A percentile compares a stretch with the other conserved stretches of the same genome.
phyloP scores from a whole-genome alignment of 2,329 filamentous ascomycete species.

The Claviceps sp. region DNA sequence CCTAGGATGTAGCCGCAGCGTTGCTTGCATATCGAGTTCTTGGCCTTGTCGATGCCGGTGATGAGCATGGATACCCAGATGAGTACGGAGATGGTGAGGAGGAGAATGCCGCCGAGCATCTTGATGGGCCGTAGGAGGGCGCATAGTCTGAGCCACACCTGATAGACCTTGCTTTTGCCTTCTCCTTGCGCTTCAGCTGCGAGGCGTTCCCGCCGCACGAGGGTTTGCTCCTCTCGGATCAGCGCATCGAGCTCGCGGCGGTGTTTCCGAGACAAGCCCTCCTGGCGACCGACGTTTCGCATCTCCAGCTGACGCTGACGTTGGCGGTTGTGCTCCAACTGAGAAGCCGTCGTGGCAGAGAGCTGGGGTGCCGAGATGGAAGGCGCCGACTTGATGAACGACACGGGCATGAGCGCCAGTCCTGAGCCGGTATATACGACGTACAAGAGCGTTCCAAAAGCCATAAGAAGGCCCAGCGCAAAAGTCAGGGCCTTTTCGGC shows the following conservation, averaged over 20 bases:
- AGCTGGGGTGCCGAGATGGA: conserved; percentile 72
- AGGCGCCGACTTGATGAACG: conserved; percentile 84
- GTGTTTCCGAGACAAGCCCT: conserved; percentile 70
- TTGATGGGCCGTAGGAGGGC: conserved; percentile 80
- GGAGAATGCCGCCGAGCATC: conserved; percentile 66
- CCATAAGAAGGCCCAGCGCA: conserved; percentile 74
- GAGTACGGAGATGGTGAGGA: conserved; percentile 61
- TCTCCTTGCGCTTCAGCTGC: conserved; percentile 72
- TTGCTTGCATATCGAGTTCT: conserved; percentile 83
- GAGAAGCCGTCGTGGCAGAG: conserved; percentile 61
- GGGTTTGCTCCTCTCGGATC: conserved; percentile 78
- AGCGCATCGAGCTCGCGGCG: conserved; percentile 78
- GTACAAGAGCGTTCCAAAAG: conserved; percentile 75
- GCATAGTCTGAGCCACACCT: conserved; percentile 65
- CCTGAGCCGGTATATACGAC: conserved; percentile 80
- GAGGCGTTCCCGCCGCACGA: conserved; percentile 78
- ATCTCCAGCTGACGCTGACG: conserved; percentile 83
- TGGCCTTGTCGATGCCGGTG: conserved; percentile 90
- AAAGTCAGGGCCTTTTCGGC: conserved; percentile 90
- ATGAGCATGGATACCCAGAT: conserved; percentile 89
- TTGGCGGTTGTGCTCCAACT: conserved; percentile 78
- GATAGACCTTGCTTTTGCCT: conserved; percentile 60
- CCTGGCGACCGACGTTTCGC: conserved; percentile 63
- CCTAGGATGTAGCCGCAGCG: conserved; percentile 87
- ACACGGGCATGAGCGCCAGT: conserved; percentile 75